Evolutionary conservation across 1,284 basidiomycete species (phyloP).

Genomic region (Thelephora terrestris): DNA sequence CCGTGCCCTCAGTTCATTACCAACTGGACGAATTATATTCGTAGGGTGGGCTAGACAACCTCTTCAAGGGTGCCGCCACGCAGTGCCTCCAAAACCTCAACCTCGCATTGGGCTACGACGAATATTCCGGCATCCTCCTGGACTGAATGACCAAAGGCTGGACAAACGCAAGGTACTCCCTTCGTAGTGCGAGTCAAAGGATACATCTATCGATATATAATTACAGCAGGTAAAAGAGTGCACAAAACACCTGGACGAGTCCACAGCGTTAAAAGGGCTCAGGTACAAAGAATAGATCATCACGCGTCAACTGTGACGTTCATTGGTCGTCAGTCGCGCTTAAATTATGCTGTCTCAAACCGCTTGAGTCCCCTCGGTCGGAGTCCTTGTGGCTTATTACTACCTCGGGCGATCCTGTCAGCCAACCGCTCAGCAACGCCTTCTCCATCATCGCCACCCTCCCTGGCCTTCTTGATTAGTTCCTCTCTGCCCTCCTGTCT

Average conservation of each 20-base stretch:
- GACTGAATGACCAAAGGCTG: neutral
- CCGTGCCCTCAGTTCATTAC: neutral
- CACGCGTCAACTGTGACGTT: too few relatives aligned
- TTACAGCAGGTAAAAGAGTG: neutral
- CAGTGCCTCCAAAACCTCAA: conserved; percentile 98
- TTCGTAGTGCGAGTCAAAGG: too few relatives aligned
- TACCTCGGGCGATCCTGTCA: conserved; percentile 46
- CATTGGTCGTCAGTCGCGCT: too few relatives aligned
- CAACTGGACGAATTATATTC: conserved; percentile 6
- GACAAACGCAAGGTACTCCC: too few relatives aligned
- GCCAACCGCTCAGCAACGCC: conserved; percentile 46
- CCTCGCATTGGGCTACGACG: conserved; percentile 87
- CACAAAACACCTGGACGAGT: neutral
- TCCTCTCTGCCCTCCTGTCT: conserved; percentile 71
- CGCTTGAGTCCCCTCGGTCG: conserved; percentile 50
- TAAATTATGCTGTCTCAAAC: conserved; percentile 42
- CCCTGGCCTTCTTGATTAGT: conserved; percentile 69
- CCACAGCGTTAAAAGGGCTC: neutral
- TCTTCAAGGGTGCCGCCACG: conserved; percentile 95
- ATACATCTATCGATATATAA: too few relatives aligned
- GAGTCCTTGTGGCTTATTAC: conserved; percentile 28
- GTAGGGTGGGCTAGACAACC: conserved; percentile 88
- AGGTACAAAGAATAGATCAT: too few relatives aligned
- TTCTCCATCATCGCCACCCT: conserved; percentile 46
- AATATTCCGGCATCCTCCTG: conserved; percentile 73